Percentiles rank a stretch among this genome's conserved stretches.
phyloP scores from a whole-genome alignment of 2,329 filamentous ascomycete species.

The Exophiala calicioides region DNA sequence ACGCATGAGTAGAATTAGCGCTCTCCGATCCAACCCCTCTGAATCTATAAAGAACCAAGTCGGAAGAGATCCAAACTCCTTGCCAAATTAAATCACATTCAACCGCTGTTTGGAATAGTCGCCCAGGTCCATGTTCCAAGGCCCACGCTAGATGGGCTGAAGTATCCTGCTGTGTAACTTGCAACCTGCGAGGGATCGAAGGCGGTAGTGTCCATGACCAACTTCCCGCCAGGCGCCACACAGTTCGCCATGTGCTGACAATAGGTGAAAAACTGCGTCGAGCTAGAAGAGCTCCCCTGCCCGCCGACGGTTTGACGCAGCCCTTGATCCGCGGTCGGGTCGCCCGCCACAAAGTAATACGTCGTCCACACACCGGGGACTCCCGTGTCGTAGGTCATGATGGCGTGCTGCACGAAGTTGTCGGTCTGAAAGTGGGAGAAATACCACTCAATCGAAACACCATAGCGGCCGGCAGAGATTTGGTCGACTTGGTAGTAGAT shows the following conservation, averaged over 20 bases:
- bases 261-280: slow-evolving; percentile 7
- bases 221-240: slow-evolving; percentile 4
- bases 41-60: too few species aligned
- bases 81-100: too few species aligned
- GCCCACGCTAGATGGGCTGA: background rate
- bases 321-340: slow-evolving; percentile 4
- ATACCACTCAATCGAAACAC: slow-evolving; percentile 18
- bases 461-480: slow-evolving; percentile 13
- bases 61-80: too few species aligned
- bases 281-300: slow-evolving; percentile 5
- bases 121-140: slow-evolving; percentile 12
- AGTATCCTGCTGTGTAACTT: slow-evolving; percentile 10
- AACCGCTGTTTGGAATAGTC: slow-evolving; percentile 2
- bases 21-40: too few species aligned
- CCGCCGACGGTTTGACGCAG: slow-evolving; percentile 6
- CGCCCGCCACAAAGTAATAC: slow-evolving; percentile 12
- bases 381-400: slow-evolving; percentile 20
- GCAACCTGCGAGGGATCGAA: background rate
- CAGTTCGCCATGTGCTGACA: slow-evolving; percentile 8
- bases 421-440: slow-evolving; percentile 11
- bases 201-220: slow-evolving; percentile 9
- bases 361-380: slow-evolving; percentile 14
- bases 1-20: too few species aligned
- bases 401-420: slow-evolving; percentile 12
- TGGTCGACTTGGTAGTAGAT: slow-evolving; percentile 22